phyloP scores from a whole-genome alignment of 2,329 filamentous ascomycete genomes.

The Sphaerostilbella broomeana region DNA sequence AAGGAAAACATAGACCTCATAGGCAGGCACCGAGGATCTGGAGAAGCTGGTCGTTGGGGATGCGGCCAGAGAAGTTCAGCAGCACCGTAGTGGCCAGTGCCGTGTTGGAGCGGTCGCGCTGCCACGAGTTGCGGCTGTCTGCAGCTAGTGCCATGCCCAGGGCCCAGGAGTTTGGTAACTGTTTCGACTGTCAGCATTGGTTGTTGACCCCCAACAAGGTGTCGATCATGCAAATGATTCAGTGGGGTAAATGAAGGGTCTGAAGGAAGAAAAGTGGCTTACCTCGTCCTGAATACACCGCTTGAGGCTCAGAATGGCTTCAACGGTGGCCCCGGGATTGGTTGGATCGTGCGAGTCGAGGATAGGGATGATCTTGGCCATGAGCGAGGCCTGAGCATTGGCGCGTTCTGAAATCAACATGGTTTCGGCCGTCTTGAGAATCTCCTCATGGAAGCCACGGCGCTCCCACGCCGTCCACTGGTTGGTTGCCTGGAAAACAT shows the following conservation, averaged over 20 bases:
- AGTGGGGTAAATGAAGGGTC: too few relatives aligned
- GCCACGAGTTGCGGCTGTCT: constrained; percentile 14
- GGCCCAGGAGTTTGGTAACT: constrained; percentile 24
- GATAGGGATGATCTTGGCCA: constrained; percentile 16
- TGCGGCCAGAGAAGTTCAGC: constrained; percentile 20
- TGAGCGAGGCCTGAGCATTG: constrained; percentile 1
- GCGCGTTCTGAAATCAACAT: constrained; percentile 18
- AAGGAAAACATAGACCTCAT: too few relatives aligned
- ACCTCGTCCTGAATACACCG: constrained; percentile 20
- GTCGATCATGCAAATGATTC: too few relatives aligned
- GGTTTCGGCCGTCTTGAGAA: constrained; percentile 20
- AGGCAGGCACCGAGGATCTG: constrained; percentile 21
- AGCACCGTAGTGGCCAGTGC: constrained; percentile 21
- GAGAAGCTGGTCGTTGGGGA: constrained; percentile 22
- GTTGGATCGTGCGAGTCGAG: constrained; percentile 15
- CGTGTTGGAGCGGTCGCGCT: constrained; percentile 20
- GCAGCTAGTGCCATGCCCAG: constrained; percentile 20
- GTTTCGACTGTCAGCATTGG: not conserved
- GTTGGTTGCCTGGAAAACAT: constrained; percentile 16
- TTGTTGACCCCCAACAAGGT: too few relatives aligned
- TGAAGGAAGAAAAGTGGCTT: not conserved
- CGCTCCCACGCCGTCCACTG: constrained; percentile 22
- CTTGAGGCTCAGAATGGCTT: constrained; percentile 17
- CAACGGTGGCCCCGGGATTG: constrained; percentile 6
- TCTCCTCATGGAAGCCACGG: constrained; percentile 22